Percentiles rank a stretch among this genome's conserved stretches.
These are phyloP conservation scores for Dothideomycetes sp. DNA, from an alignment of 2,329 filamentous ascomycete genomes.

Conservation along the genomic window DNA sequence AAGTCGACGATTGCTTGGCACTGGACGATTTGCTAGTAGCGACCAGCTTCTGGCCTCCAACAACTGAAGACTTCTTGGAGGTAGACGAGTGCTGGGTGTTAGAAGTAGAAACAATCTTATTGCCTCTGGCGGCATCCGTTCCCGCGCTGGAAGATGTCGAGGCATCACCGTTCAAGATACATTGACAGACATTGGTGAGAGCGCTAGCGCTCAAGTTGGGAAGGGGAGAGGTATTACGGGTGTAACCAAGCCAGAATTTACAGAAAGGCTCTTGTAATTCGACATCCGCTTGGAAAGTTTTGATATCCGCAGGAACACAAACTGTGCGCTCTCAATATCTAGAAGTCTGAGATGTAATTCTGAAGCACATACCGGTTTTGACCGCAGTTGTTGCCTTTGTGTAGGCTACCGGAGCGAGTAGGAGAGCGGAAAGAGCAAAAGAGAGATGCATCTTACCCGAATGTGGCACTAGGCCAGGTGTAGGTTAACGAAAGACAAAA, in stretches of 20 bases:
- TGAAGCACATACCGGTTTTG: slow-evolving; percentile 3
- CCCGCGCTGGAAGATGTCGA: neutral
- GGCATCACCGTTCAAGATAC: neutral
- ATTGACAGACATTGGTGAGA: slow-evolving; percentile 5
- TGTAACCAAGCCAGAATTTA: slow-evolving; percentile 5
- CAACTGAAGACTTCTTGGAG: neutral
- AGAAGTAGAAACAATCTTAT: neutral
- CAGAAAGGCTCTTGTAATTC: slow-evolving; percentile 1
- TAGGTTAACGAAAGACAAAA: slow-evolving; percentile 1
- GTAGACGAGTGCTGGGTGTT: neutral
- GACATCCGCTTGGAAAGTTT: slow-evolving; percentile 4
- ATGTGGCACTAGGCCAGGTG: slow-evolving; percentile 1
- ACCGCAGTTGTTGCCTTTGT: neutral
- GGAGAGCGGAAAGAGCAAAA: slow-evolving; percentile 6
- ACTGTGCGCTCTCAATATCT: neutral
- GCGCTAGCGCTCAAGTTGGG: slow-evolving; percentile 4
- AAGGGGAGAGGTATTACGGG: slow-evolving; percentile 5
- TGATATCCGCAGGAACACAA: slow-evolving; percentile 2
- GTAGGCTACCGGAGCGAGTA: slow-evolving; percentile 6
- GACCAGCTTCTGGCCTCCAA: too few relatives aligned
- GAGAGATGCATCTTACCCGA: slow-evolving; percentile 8
- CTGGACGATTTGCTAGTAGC: neutral
- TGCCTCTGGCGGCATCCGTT: neutral
- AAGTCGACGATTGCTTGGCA: neutral
- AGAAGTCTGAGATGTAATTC: neutral